Conservation (phyloP, 768 basidiomycete genomes). For the Mycena floridula region DNA sequence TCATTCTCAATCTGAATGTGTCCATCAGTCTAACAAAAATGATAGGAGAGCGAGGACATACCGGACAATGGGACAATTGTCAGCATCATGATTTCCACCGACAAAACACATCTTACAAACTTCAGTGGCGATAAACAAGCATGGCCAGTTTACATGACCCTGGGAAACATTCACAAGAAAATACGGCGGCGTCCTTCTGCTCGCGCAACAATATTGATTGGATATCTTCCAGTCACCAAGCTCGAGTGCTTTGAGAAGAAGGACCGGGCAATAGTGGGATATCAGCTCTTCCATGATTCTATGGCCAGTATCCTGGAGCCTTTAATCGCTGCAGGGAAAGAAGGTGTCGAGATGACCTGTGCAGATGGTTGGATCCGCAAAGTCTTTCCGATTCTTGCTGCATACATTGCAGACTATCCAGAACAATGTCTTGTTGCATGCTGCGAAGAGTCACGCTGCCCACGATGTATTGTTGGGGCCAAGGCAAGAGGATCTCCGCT, state of each 20-base stretch:
- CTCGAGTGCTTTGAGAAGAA: constrained; percentile 17
- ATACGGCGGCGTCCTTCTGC: constrained; percentile 16
- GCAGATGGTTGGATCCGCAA: constrained; percentile 21
- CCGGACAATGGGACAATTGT: constrained; percentile 11
- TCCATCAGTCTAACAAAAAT: no score
- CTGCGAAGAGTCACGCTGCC: constrained; percentile 19
- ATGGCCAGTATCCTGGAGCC: constrained; percentile 21
- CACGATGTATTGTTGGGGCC: constrained; percentile 17
- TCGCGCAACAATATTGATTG: constrained; percentile 23
- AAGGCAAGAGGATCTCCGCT: constrained; percentile 12
- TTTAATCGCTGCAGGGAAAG: constrained; percentile 18
- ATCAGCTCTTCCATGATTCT: constrained; percentile 27
- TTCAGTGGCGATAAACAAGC: constrained; percentile 25
- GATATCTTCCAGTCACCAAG: constrained; percentile 27
- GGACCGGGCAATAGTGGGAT: constrained; percentile 10
- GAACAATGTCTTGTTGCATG: constrained; percentile 28
- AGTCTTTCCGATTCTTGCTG: constrained; percentile 26
- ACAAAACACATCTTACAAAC: constrained; percentile 26
- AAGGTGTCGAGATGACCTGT: constrained; percentile 25
- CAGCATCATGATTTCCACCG: constrained; percentile 27
- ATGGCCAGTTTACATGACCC: constrained; percentile 29
- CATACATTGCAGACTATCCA: constrained; percentile 29
- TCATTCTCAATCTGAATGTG: no score
- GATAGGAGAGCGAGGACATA: not conserved
- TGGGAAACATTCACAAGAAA: constrained; percentile 24